Percentiles rank a stretch among this genome's conserved stretches.
These are phyloP conservation scores for Kodamaea leandrae DNA, from an alignment of 805 yeast genomes.

Conservation along the genomic window DNA sequence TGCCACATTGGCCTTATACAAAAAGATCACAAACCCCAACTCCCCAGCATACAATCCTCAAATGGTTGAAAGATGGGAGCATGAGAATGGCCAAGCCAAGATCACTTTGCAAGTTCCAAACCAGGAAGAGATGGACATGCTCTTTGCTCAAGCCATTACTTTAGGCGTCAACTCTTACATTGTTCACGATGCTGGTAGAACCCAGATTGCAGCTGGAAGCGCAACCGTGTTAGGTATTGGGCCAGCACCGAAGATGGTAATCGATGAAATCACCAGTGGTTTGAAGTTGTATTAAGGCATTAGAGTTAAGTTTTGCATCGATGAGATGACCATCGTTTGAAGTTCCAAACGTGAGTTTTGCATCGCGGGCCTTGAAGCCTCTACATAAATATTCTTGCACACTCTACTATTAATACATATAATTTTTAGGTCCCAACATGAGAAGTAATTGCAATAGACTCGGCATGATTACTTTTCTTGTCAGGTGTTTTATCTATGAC, in stretches of 20 bases:
- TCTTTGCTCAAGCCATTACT: slow-evolving; percentile 79
- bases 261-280: slow-evolving; percentile 80
- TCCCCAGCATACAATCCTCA: slow-evolving; percentile 58
- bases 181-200: slow-evolving; percentile 95
- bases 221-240: slow-evolving; percentile 97
- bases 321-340: not conserved
- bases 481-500: too few relatives aligned
- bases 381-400: not conserved
- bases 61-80: slow-evolving; percentile 72
- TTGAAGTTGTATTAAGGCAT: slow-evolving; percentile 72
- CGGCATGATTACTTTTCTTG: too few relatives aligned
- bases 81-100: slow-evolving; percentile 84
- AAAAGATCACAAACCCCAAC: slow-evolving; percentile 54
- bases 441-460: too few relatives aligned
- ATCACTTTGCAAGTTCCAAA: slow-evolving; percentile 75
- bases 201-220: slow-evolving; percentile 94
- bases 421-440: too few relatives aligned
- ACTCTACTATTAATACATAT: not conserved
- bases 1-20: slow-evolving; percentile 91
- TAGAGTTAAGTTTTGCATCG: not conserved
- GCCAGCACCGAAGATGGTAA: slow-evolving; percentile 82
- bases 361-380: too few relatives aligned
- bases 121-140: slow-evolving; percentile 67
- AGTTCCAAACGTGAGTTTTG: too few relatives aligned
- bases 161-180: slow-evolving; percentile 74